phyloP scores from a whole-genome alignment of 192 early-diverging fungal genomes.

The Radiomyces spectabilis region DNA sequence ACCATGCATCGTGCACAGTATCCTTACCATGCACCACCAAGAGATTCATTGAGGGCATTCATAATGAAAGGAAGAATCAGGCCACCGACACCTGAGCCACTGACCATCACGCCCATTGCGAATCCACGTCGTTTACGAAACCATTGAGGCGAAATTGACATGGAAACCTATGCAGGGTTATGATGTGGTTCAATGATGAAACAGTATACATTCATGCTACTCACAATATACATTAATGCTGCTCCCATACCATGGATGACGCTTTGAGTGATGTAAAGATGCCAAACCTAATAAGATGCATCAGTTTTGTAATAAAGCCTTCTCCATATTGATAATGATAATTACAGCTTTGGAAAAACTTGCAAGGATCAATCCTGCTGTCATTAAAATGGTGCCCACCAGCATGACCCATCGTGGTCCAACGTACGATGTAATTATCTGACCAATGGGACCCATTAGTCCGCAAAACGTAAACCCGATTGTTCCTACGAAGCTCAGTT shows the following conservation, averaged over 20 bases:
- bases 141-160: slow-evolving; percentile 42
- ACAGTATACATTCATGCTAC: neutral
- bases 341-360: slow-evolving; percentile 1
- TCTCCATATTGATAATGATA: no score
- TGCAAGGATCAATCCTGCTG: slow-evolving; percentile 7
- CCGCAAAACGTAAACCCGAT: slow-evolving; percentile 1
- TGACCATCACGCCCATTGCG: slow-evolving; percentile 40
- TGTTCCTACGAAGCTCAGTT: slow-evolving; percentile 5
- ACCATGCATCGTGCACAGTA: no score
- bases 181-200: neutral
- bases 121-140: slow-evolving; percentile 45
- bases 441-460: slow-evolving; percentile 6
- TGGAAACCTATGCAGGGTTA: neutral
- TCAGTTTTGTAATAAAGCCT: no score
- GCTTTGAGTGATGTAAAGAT: slow-evolving; percentile 49
- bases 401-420: slow-evolving; percentile 1
- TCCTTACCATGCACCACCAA: slow-evolving; percentile 42
- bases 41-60: slow-evolving; percentile 39
- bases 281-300: slow-evolving; percentile 40
- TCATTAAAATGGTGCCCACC: slow-evolving; percentile 1
- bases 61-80: slow-evolving; percentile 49
- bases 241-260: slow-evolving; percentile 44
- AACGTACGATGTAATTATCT: slow-evolving; percentile 1
- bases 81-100: slow-evolving; percentile 65
- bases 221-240: slow-evolving; percentile 32